Conservation (phyloP, 2,329 filamentous ascomycete species). For the Acephala macrosclerotiorum region DNA sequence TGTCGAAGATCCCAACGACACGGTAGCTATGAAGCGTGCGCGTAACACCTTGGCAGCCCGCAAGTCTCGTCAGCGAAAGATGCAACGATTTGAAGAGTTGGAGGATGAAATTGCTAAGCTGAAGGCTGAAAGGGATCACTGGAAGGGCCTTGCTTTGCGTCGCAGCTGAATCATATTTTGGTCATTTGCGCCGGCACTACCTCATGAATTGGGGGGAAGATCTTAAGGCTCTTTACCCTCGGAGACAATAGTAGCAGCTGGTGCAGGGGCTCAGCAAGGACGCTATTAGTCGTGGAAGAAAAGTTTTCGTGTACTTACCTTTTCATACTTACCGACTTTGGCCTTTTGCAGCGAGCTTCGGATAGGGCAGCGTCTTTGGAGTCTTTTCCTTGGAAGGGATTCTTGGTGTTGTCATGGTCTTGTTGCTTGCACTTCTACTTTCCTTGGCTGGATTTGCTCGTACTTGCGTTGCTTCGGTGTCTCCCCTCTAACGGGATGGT, state of each 20-base stretch:
- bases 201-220: conserved; percentile 45
- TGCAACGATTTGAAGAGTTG: conserved; percentile 75
- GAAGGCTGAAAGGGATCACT: conserved; percentile 70
- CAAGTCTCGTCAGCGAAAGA: conserved; percentile 89
- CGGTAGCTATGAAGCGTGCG: conserved; percentile 87
- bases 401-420: conserved; percentile 18
- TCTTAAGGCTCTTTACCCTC: conserved; percentile 36
- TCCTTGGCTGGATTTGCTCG: conserved; percentile 22
- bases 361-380: conserved; percentile 4
- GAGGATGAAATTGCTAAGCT: conserved; percentile 77
- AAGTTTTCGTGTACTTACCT: conserved; percentile 31
- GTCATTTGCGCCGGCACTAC: conserved; percentile 39
- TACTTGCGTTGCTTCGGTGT: conserved; percentile 36
- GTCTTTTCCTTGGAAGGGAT: conserved; percentile 16
- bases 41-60: conserved; percentile 93
- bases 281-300: conserved; percentile 41
- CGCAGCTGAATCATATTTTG: conserved; percentile 31
- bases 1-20: conserved; percentile 76
- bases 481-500: conserved; percentile 42
- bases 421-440: conserved; percentile 16
- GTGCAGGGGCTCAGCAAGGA: conserved; percentile 38
- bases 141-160: conserved; percentile 55
- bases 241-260: conserved; percentile 43
- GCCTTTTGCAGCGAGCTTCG: conserved; percentile 12
- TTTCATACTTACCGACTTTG: conserved; percentile 13